phyloP scores from a whole-genome alignment of 78 protist species.

The Dictyostelium firmibasis region DNA sequence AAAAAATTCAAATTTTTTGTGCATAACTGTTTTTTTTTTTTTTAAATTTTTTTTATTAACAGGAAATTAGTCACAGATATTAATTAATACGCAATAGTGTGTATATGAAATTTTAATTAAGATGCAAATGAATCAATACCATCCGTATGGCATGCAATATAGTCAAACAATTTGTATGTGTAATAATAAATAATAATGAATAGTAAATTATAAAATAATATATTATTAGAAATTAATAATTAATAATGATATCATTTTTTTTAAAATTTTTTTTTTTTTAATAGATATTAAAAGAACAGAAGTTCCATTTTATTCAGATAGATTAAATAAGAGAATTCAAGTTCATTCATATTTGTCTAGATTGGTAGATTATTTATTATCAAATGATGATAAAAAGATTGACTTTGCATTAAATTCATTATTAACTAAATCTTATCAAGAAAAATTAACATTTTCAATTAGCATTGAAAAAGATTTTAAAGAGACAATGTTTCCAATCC shows the following conservation, averaged over 20 bases:
- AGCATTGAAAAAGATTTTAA: neutral
- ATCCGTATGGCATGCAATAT: neutral
- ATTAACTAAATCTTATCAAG: slow-evolving; percentile 45
- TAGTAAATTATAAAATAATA: neutral
- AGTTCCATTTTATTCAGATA: slow-evolving; percentile 66
- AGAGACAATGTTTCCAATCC: neutral
- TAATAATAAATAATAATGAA: neutral
- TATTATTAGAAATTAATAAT: neutral
- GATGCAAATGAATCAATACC: neutral
- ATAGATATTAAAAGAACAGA: slow-evolving; percentile 64
- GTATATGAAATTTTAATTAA: neutral
- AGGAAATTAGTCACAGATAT: neutral
- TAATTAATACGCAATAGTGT: neutral
- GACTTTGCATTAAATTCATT: slow-evolving; percentile 23
- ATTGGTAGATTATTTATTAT: slow-evolving; percentile 13
- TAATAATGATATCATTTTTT: neutral
- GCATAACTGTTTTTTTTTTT: too few species aligned
- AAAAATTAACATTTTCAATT: slow-evolving; percentile 12
- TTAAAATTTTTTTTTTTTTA: neutral
- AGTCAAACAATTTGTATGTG: neutral
- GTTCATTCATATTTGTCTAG: neutral
- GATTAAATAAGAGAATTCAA: slow-evolving; percentile 46
- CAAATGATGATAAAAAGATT: neutral
- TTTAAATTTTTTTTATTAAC: too few species aligned
- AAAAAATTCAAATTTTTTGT: too few species aligned